Evolutionary conservation across 768 basidiomycete species (phyloP), one percentile per base, ranked within the genome.

Genomic region (Lactarius quietus): DNA sequence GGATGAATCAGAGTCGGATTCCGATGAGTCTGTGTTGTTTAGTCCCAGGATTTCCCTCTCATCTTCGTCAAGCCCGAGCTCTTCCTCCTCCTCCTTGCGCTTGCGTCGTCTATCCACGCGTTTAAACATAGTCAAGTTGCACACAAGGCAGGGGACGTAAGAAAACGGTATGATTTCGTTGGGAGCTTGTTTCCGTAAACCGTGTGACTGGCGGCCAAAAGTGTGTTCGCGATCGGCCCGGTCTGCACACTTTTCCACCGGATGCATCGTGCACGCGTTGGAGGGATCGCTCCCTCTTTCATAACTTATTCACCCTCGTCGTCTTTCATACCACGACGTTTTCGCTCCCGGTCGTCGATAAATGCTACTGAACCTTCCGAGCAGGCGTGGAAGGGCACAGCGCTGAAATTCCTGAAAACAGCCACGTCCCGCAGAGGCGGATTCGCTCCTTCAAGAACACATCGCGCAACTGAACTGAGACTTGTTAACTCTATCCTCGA

Each of bases 11-110:
- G 85, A 84, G 15, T 81, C 81, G 71, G 82, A 73, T 75, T 90
- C 89, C 55, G 89, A 87, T 35, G 88, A 88, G 74, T 92, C 88
- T 1, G 88, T 89, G 69, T 91, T 87, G 48, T 90, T 80, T 67
- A 92, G 72, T 29, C 88, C 90, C 15, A 90, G 75, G 39, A 85
- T 72, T 56, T 84, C 84, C 71, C 82, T 88, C 78, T 80, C 78
- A n/a, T 86, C 86, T 38, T 81, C 83, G 63, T 89, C 84, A 6
- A 89, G 69, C 0, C 84, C 87, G 39, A 88, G 80, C 58, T 84
- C 82, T 73, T 87, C 86, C 66, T 88, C 88, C 68, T 86, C 79
- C 70, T 86, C 80, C 65, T 79, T 81, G 70, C 82, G 86, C 70
- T 80, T 80, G 29, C 80, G 82, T 54, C 86, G 82, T 73, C 86